These are phyloP conservation scores for Fraxinus floribunda DNA, from an alignment of 305 asterid genomes.

Conservation along the genomic window DNA sequence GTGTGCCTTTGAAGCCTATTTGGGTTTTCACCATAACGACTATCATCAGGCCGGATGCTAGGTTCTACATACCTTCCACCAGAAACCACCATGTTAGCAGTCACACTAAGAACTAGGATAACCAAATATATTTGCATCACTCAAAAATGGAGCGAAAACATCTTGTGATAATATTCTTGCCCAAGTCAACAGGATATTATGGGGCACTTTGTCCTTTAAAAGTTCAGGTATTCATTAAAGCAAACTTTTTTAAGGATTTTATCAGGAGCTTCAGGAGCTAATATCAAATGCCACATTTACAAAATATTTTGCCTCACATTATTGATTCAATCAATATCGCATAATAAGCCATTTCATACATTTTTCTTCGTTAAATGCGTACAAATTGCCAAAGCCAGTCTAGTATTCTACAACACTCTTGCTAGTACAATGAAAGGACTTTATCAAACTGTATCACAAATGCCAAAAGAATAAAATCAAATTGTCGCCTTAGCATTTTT, in stretches of 20 bases:
- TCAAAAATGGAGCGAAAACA: background rate
- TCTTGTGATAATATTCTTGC: background rate
- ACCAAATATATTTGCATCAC: background rate
- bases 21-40: slow-evolving; percentile 99
- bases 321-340: background rate
- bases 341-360: background rate
- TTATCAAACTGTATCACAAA: background rate
- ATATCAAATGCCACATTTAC: background rate
- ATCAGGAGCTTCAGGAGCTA: background rate
- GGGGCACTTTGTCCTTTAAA: background rate
- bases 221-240: background rate
- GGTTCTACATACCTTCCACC: slow-evolving; percentile 90
- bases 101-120: slow-evolving; percentile 20
- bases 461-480: background rate
- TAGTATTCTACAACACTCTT: background rate
- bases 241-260: background rate
- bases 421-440: background rate
- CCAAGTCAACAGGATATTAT: background rate
- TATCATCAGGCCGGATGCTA: slow-evolving; percentile 95
- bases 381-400: background rate
- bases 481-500: background rate
- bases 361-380: background rate
- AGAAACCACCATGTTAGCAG: slow-evolving; percentile 42
- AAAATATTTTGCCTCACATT: slow-evolving; percentile 9
- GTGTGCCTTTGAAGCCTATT: slow-evolving; percentile 97